These are phyloP conservation scores for Fusarium nurragi DNA, from an alignment of 2,329 filamentous ascomycete genomes.

Conservation along the genomic window DNA sequence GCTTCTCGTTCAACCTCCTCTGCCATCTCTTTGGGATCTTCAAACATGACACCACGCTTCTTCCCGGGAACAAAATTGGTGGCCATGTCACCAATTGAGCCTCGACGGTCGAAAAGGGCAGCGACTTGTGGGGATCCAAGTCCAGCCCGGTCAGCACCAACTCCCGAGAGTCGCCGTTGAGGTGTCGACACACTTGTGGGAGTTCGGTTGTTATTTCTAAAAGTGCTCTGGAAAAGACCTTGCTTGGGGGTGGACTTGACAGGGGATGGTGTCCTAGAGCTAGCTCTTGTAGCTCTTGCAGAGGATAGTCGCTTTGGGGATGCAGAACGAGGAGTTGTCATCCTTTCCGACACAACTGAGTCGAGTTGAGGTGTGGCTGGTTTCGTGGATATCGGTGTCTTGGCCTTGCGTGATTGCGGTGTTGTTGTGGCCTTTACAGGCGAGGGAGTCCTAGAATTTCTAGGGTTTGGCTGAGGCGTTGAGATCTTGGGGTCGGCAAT, in stretches of 20 bases:
- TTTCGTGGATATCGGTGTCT: conserved; percentile 43
- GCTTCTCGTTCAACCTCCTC: conserved; percentile 69
- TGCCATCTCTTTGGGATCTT: conserved; percentile 70
- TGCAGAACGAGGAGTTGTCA: conserved; percentile 22
- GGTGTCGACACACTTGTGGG: conserved; percentile 70
- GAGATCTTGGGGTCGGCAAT: conserved; percentile 56
- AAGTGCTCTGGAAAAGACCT: conserved; percentile 64
- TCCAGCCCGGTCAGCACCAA: conserved; percentile 75
- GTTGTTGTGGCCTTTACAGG: conserved; percentile 37
- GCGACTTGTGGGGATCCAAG: conserved; percentile 80
- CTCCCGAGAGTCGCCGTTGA: conserved; percentile 67
- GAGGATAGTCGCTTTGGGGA: conserved; percentile 34
- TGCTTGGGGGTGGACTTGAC: conserved; percentile 42
- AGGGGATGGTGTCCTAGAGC: conserved; percentile 40
- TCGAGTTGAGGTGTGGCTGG: conserved; percentile 34
- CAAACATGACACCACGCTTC: conserved; percentile 65
- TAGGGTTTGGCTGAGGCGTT: conserved; percentile 49
- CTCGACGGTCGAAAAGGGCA: conserved; percentile 74
- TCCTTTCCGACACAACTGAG: conserved; percentile 24
- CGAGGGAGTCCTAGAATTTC: conserved; percentile 40
- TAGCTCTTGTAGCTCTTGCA: conserved; percentile 16
- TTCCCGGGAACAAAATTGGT: conserved; percentile 68
- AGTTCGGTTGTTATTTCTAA: conserved; percentile 64
- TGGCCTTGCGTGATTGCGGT: conserved; percentile 34
- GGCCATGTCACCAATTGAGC: conserved; percentile 75